Evolutionary conservation across 2,329 filamentous ascomycete species (phyloP), one percentile per base, ranked within the genome.

Genomic region (Ceratocystis cubensis): DNA sequence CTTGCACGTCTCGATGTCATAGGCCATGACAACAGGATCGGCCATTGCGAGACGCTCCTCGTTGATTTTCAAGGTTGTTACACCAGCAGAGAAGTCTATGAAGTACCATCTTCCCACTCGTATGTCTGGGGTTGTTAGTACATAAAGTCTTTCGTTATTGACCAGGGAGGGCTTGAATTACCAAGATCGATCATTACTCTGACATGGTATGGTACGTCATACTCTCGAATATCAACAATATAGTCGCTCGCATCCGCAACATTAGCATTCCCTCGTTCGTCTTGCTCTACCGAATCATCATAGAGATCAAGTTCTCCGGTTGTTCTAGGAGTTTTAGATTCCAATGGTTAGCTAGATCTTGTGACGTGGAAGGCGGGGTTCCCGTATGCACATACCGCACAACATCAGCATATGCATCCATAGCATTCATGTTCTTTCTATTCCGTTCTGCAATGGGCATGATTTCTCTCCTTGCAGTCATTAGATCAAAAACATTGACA

Each of bases 161-260:
- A 30, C n/a, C 13, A 37, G 50, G 25, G 20, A 37, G 48, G 30
- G 46, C 33, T 13, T 17, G 44, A 62, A 1, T 7, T 70, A 91
- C 88, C 83, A 81, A 91, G 84, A 78, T 99, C 94, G 78, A 99
- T 99, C 77, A 95, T 89, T 78, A 99, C 93, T 83, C 94, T 86
- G 74, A 99, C 94, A 80, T 99, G 94, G 80, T 99, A 99, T 70
- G 94, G 95, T 73, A 99, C 95, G 77, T 99, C 94, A 77, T 96
- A 99, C 80, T 99, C 94, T 81, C 94, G 87, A 75, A 99, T 96
- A 82, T 99, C 95, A 78, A 96, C 84, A 82, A 99, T 91, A 76
- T 88, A 96, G 81, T 97, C 93, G 81, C 91, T 96, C 68, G 93
- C 91, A 76, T 97, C 92, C 71, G 87, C 81, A 78, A 91, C 87